phyloP scores from a whole-genome alignment of 1,139 yeast species.

The Suhomyces maxii region DNA sequence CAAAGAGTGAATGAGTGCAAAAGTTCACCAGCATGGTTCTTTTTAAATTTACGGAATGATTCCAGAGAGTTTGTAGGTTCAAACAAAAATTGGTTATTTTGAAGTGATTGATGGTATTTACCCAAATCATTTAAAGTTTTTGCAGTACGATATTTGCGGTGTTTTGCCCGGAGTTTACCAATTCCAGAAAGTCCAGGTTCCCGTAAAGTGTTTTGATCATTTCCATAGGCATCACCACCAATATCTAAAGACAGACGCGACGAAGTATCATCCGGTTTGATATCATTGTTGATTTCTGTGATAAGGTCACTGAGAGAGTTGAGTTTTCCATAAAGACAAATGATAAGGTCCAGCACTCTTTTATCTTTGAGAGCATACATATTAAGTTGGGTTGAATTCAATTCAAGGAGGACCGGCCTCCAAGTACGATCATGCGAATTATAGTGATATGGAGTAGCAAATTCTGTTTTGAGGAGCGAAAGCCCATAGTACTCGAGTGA shows the following conservation, averaged over 20 bases:
- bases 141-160: conserved; percentile 15
- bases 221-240: conserved; percentile 28
- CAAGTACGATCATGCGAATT: conserved; percentile 35
- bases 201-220: conserved; percentile 12
- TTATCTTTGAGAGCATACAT: conserved; percentile 37
- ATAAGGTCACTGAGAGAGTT: conserved; percentile 26
- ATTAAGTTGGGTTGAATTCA: conserved; percentile 58
- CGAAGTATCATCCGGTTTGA: conserved; percentile 6
- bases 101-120: conserved; percentile 22
- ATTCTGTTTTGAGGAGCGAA: conserved; percentile 37
- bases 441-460: conserved; percentile 38
- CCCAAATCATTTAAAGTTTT: conserved; percentile 17
- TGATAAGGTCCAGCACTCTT: conserved; percentile 26
- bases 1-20: conserved; percentile 33
- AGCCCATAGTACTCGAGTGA: conserved; percentile 37
- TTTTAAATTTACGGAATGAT: conserved; percentile 19
- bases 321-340: conserved; percentile 30
- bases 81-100: conserved; percentile 35
- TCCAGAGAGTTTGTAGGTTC: conserved; percentile 32
- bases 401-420: conserved; percentile 52
- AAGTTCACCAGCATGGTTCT: conserved; percentile 25
- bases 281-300: conserved; percentile 16
- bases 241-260: conserved; percentile 3
- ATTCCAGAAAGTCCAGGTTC: conserved; percentile 16
- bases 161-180: conserved; percentile 19